These are phyloP conservation scores for Arachnomyces sp. DNA, from an alignment of 2,329 filamentous ascomycete species.

Conservation along the genomic window DNA sequence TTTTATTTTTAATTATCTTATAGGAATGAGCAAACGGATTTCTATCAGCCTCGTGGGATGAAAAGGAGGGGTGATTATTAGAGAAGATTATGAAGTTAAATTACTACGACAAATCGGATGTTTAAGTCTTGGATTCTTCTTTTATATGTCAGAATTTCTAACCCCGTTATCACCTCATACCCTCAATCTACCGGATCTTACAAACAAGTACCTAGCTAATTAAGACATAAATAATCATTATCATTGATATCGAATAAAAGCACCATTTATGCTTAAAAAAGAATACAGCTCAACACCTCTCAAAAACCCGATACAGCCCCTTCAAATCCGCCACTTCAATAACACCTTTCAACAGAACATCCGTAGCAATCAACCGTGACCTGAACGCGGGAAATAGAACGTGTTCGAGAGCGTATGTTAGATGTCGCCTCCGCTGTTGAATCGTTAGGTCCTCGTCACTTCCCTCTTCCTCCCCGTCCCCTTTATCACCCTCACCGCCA, in stretches of 20 bases:
- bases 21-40: neutral
- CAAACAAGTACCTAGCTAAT: constrained; percentile 1
- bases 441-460: constrained; percentile 4
- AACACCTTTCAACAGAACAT: constrained; percentile 64
- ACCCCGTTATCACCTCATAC: too few relatives aligned
- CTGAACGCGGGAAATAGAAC: constrained; percentile 86
- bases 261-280: neutral
- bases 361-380: constrained; percentile 73
- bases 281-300: constrained; percentile 63
- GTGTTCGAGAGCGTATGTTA: constrained; percentile 73
- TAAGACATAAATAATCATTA: neutral
- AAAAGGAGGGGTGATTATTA: too few relatives aligned
- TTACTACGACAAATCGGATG: too few relatives aligned
- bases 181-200: too few relatives aligned
- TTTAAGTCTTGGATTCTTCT: too few relatives aligned
- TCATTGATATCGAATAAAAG: neutral
- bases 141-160: too few relatives aligned
- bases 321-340: constrained; percentile 88
- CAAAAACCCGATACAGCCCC: constrained; percentile 88
- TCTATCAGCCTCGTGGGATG: too few relatives aligned
- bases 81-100: too few relatives aligned
- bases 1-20: neutral
- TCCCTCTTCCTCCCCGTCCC: constrained; percentile 44
- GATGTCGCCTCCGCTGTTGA: constrained; percentile 53
- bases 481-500: constrained; percentile 11